These are phyloP conservation scores for Mikania micrantha DNA, from an alignment of 129 eudicot species.

Conservation along the genomic window DNA sequence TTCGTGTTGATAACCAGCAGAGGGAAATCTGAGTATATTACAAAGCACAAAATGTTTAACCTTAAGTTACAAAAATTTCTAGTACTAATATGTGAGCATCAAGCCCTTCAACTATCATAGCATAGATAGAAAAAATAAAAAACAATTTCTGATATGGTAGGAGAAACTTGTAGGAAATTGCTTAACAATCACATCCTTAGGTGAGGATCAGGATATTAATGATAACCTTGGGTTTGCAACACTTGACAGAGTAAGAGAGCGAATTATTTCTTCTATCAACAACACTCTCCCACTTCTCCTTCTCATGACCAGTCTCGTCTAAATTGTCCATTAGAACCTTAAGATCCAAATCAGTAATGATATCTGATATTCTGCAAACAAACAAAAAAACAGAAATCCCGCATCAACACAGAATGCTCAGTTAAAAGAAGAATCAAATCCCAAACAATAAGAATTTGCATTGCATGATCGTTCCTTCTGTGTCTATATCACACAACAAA, in stretches of 20 bases:
- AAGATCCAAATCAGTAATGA: constrained; percentile 66
- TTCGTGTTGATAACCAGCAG: not conserved
- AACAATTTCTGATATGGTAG: constrained; percentile 3
- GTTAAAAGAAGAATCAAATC: constrained; percentile 2
- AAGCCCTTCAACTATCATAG: not conserved
- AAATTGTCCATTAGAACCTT: constrained; percentile 49
- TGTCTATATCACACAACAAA: not conserved
- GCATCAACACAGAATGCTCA: constrained; percentile 1
- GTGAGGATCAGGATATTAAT: not conserved
- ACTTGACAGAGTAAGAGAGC: constrained; percentile 61
- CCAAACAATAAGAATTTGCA: not conserved
- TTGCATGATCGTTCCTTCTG: not conserved
- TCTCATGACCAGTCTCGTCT: constrained; percentile 33
- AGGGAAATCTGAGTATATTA: not conserved
- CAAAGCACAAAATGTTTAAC: not conserved
- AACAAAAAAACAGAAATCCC: not conserved
- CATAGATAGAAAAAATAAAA: not conserved
- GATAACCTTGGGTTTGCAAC: constrained; percentile 77
- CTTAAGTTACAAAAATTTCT: not conserved
- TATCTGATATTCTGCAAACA: constrained; percentile 39
- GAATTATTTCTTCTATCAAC: constrained; percentile 44
- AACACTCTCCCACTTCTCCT: constrained; percentile 64
- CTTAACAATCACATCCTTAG: not conserved
- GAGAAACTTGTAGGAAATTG: not conserved
- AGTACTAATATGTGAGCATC: not conserved